These are phyloP conservation scores for Madurella mycetomatis DNA, from an alignment of 2,329 filamentous ascomycete genomes.

Conservation along the genomic window DNA sequence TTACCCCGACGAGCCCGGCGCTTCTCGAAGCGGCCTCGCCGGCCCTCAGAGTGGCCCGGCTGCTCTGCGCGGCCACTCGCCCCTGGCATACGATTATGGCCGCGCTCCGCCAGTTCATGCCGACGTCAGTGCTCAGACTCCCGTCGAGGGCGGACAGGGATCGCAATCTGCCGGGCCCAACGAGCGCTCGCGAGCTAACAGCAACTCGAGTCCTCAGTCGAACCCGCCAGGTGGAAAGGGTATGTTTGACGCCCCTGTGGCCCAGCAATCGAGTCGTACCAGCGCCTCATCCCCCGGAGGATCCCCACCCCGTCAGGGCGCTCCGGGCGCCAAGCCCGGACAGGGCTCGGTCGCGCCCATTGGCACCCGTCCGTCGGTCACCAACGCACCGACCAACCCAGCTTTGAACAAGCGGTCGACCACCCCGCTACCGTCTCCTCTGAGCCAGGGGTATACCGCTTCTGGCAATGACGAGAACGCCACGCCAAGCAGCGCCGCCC, in stretches of 20 bases:
- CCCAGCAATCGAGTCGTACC: constrained; percentile 69
- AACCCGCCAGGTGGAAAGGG: constrained; percentile 57
- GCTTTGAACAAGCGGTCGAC: constrained; percentile 76
- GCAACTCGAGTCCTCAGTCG: constrained; percentile 77
- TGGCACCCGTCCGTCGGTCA: constrained; percentile 71
- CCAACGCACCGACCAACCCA: constrained; percentile 51
- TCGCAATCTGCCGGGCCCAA: constrained; percentile 48
- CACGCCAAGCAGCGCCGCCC: constrained; percentile 40
- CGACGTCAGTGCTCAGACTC: constrained; percentile 42
- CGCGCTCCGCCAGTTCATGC: constrained; percentile 46
- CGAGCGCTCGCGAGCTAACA: constrained; percentile 69
- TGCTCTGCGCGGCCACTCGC: constrained; percentile 71
- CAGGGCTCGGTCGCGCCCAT: constrained; percentile 79
- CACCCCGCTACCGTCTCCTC: constrained; percentile 85
- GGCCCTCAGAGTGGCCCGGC: constrained; percentile 58
- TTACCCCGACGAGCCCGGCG: constrained; percentile 65
- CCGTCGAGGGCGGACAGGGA: constrained; percentile 36
- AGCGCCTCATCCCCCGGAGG: constrained; percentile 82
- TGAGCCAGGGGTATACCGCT: constrained; percentile 66
- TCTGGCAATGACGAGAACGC: constrained; percentile 48
- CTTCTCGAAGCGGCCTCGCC: constrained; percentile 61
- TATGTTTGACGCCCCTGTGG: constrained; percentile 53
- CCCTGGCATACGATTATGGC: constrained; percentile 66
- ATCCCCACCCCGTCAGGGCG: constrained; percentile 69
- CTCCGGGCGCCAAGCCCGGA: constrained; percentile 51